Evolutionary conservation across 2,329 filamentous ascomycete genomes (phyloP).

Genomic region (Colletotrichum trifolii): DNA sequence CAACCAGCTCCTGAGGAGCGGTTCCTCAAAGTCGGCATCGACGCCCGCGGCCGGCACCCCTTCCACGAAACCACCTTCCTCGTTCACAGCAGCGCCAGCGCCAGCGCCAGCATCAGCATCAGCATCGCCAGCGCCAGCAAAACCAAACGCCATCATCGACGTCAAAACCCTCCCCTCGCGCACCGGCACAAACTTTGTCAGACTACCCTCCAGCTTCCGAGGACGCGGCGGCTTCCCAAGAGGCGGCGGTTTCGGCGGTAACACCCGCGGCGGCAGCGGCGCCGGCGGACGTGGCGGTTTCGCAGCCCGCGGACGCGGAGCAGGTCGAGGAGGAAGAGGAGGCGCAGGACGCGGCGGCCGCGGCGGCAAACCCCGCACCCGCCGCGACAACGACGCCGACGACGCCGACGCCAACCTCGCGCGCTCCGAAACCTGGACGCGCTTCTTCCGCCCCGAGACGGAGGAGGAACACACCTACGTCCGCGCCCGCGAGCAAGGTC

Average conservation of each 20-base stretch:
- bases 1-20: slow-evolving; percentile 42
- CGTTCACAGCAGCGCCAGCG: neutral
- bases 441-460: slow-evolving; percentile 36
- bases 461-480: slow-evolving; percentile 42
- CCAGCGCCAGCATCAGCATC: no score
- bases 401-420: slow-evolving; percentile 33
- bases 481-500: slow-evolving; percentile 39
- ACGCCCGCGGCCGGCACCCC: neutral
- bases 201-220: slow-evolving; percentile 27
- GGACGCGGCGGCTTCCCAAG: slow-evolving; percentile 11
- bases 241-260: slow-evolving; percentile 19
- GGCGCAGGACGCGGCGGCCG: slow-evolving; percentile 16
- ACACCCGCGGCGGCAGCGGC: slow-evolving; percentile 2
- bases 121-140: slow-evolving; percentile 20
- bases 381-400: slow-evolving; percentile 23
- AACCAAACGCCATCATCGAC: slow-evolving; percentile 49
- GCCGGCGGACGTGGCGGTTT: slow-evolving; percentile 22
- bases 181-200: slow-evolving; percentile 28
- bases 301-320: slow-evolving; percentile 31
- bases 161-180: slow-evolving; percentile 50
- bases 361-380: neutral
- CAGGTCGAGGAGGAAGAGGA: slow-evolving; percentile 27
- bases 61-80: no score
- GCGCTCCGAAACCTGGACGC: neutral
- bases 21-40: slow-evolving; percentile 18